Percentiles rank a stretch among this genome's conserved stretches.
These are phyloP conservation scores for Colletotrichum coccodes DNA, from an alignment of 2,329 filamentous ascomycete species.

Conservation along the genomic window DNA sequence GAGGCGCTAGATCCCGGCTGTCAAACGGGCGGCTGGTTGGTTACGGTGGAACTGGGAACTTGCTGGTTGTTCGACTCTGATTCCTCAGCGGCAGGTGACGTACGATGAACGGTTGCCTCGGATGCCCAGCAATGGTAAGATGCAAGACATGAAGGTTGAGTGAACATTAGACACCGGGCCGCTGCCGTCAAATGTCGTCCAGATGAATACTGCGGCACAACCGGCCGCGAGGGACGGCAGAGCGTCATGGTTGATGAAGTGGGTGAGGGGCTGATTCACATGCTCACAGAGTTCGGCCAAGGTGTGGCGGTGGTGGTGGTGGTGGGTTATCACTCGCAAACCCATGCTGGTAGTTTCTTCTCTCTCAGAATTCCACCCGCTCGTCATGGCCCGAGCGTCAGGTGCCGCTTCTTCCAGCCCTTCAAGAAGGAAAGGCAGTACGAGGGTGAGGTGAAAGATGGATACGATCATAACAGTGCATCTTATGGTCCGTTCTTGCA, in stretches of 20 bases:
- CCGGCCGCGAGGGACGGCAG: constrained; percentile 24
- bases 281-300: background rate
- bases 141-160: background rate
- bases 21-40: background rate
- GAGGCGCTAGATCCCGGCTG: background rate
- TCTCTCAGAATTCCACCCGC: background rate
- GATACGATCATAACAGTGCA: constrained; percentile 21
- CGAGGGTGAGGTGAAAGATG: background rate
- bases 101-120: background rate
- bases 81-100: constrained; percentile 6
- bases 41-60: background rate
- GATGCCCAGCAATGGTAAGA: background rate
- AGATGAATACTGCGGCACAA: constrained; percentile 20
- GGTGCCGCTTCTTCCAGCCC: constrained; percentile 12
- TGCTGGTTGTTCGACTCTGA: constrained; percentile 10
- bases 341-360: background rate
- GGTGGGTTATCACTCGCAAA: background rate
- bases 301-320: background rate
- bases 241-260: constrained; percentile 4
- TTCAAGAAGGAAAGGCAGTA: background rate
- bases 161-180: background rate
- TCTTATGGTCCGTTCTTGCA: constrained; percentile 11
- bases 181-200: constrained; percentile 14
- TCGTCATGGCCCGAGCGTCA: constrained; percentile 9
- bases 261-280: constrained; percentile 15